Conservation (phyloP, 225 moss, liverwort and hornwort species). For the Marchantia polymorpha region DNA sequence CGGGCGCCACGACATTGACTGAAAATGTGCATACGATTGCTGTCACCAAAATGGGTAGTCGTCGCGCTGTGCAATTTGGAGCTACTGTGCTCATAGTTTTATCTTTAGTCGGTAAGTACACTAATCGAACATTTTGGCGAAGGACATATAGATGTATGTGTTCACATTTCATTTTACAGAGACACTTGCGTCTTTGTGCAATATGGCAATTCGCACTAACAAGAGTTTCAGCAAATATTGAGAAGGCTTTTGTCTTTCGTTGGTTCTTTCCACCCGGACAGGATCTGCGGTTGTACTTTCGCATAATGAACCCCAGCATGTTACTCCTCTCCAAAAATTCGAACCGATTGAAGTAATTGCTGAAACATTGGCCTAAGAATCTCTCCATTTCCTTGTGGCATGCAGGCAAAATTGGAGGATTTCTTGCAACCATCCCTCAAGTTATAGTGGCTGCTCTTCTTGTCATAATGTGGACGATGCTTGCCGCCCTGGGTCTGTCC, state of each 20-base stretch:
- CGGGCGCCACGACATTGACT: slow-evolving; percentile 77
- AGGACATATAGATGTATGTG: background rate
- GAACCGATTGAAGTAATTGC: no score
- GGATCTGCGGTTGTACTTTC: no score
- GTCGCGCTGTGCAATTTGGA: slow-evolving; percentile 73
- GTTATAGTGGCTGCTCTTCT: slow-evolving; percentile 80
- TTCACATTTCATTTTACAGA: no score
- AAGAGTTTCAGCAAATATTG: no score
- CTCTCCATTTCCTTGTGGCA: no score
- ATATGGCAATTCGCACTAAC: no score
- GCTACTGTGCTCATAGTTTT: slow-evolving; percentile 63
- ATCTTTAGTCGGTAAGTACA: slow-evolving; percentile 60
- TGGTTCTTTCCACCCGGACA: no score
- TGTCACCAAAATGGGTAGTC: slow-evolving; percentile 89
- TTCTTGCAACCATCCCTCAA: slow-evolving; percentile 71
- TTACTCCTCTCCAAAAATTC: no score
- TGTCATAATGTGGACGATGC: slow-evolving; percentile 89
- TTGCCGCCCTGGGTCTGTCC: slow-evolving; percentile 75
- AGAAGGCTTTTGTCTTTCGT: no score
- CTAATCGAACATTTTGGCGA: background rate
- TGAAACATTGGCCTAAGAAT: no score
- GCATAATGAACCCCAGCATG: no score
- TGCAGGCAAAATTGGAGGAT: slow-evolving; percentile 76
- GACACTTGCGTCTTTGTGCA: no score
- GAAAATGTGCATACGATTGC: slow-evolving; percentile 93